Percentiles rank a stretch among this genome's conserved stretches.
These are phyloP conservation scores for Alternaria sp. DNA, from an alignment of 2,329 filamentous ascomycete species.

Conservation along the genomic window DNA sequence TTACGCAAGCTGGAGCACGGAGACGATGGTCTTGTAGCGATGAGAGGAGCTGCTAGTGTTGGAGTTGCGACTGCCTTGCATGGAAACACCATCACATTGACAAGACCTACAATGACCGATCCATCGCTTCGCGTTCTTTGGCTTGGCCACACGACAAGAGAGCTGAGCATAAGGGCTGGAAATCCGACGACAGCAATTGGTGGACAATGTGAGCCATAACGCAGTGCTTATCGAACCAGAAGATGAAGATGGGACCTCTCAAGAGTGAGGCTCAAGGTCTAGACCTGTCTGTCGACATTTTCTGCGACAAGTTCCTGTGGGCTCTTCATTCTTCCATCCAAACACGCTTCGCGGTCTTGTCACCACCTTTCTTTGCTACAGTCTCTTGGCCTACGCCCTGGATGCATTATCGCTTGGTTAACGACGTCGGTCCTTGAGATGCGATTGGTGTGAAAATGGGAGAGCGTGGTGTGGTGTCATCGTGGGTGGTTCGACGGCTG, in stretches of 20 bases:
- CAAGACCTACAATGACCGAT: slow-evolving; percentile 10
- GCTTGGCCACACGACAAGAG: slow-evolving; percentile 14
- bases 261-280: slow-evolving; percentile 51
- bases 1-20: slow-evolving; percentile 11
- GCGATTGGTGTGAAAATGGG: slow-evolving; percentile 24
- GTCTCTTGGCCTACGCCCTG: slow-evolving; percentile 30
- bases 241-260: slow-evolving; percentile 45
- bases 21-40: slow-evolving; percentile 19
- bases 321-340: slow-evolving; percentile 10
- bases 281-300: slow-evolving; percentile 44
- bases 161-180: slow-evolving; percentile 10
- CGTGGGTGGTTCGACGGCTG: slow-evolving; percentile 25
- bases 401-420: slow-evolving; percentile 7
- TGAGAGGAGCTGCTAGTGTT: slow-evolving; percentile 5
- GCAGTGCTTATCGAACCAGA: slow-evolving; percentile 14
- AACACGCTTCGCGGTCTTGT: slow-evolving; percentile 17
- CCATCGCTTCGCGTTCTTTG: slow-evolving; percentile 18
- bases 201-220: background rate
- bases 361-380: slow-evolving; percentile 12
- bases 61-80: slow-evolving; percentile 18
- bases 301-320: slow-evolving; percentile 16
- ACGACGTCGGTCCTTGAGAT: slow-evolving; percentile 7
- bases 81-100: slow-evolving; percentile 18
- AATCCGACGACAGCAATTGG: slow-evolving; percentile 19
- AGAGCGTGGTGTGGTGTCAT: slow-evolving; percentile 20